Conservation (phyloP, 2,329 filamentous ascomycete genomes). For the Pseudocercospora cruenta region DNA sequence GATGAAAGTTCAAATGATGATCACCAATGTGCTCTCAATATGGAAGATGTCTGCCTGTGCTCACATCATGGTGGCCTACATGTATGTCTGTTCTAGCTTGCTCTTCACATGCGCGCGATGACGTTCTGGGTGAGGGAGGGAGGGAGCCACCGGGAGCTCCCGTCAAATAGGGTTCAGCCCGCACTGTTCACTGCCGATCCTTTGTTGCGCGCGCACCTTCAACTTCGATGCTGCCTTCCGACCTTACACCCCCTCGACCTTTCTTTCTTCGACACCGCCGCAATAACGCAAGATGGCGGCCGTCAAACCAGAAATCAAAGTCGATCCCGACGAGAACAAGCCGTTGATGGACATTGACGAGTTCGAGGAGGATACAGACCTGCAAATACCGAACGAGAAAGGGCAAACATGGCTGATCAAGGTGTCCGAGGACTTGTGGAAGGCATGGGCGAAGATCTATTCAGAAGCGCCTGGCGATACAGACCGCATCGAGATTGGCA, state of each 20-base stretch:
- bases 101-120: no score
- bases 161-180: no score
- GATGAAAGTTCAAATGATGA: background rate
- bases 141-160: no score
- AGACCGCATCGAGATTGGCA: slow-evolving; percentile 69
- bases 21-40: background rate
- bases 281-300: slow-evolving; percentile 19
- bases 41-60: background rate
- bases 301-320: slow-evolving; percentile 30
- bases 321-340: slow-evolving; percentile 23
- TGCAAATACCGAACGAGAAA: slow-evolving; percentile 31
- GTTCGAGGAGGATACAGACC: slow-evolving; percentile 40
- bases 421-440: slow-evolving; percentile 78
- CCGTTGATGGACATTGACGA: slow-evolving; percentile 36
- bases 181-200: background rate
- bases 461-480: slow-evolving; percentile 62
- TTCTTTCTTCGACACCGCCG: background rate
- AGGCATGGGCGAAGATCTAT: slow-evolving; percentile 74
- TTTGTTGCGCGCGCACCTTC: background rate
- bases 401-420: slow-evolving; percentile 67
- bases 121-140: no score
- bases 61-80: background rate
- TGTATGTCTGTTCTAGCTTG: no score
- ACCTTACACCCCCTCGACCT: background rate
- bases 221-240: background rate